These are phyloP conservation scores for Pichia sp. DNA, from an alignment of 1,139 yeast genomes.

Conservation along the genomic window DNA sequence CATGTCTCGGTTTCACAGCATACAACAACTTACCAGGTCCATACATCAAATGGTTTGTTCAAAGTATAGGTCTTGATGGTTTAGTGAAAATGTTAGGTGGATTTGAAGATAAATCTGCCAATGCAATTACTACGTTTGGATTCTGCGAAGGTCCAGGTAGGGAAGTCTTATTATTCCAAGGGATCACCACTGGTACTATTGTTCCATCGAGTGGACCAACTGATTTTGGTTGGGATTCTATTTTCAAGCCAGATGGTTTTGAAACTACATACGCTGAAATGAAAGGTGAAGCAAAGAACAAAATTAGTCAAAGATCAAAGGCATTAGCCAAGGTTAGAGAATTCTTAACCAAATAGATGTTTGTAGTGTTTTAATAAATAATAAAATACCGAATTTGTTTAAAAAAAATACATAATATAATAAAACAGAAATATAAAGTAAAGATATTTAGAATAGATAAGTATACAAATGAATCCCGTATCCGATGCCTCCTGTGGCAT, in stretches of 20 bases:
- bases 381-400: too few relatives aligned
- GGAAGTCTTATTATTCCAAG: slow-evolving; percentile 77
- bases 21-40: slow-evolving; percentile 90
- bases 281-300: slow-evolving; percentile 71
- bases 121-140: slow-evolving; percentile 92
- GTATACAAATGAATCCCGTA: not conserved
- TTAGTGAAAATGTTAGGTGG: slow-evolving; percentile 74
- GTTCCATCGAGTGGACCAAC: slow-evolving; percentile 77
- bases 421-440: not conserved
- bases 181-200: slow-evolving; percentile 76
- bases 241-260: slow-evolving; percentile 76
- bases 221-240: slow-evolving; percentile 93
- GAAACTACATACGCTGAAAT: slow-evolving; percentile 88
- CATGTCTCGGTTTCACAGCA: slow-evolving; percentile 83
- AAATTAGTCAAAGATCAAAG: slow-evolving; percentile 80
- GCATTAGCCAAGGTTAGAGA: slow-evolving; percentile 74
- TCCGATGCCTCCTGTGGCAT: not conserved
- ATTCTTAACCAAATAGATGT: slow-evolving; percentile 39
- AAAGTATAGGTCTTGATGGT: slow-evolving; percentile 68
- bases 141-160: slow-evolving; percentile 80
- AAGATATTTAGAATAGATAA: not conserved
- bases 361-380: too few relatives aligned
- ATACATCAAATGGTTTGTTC: slow-evolving; percentile 81
- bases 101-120: slow-evolving; percentile 81
- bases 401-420: not conserved